Evolutionary conservation across 1,139 yeast genomes (phyloP).

Genomic region (Arxiozyma bovina): DNA sequence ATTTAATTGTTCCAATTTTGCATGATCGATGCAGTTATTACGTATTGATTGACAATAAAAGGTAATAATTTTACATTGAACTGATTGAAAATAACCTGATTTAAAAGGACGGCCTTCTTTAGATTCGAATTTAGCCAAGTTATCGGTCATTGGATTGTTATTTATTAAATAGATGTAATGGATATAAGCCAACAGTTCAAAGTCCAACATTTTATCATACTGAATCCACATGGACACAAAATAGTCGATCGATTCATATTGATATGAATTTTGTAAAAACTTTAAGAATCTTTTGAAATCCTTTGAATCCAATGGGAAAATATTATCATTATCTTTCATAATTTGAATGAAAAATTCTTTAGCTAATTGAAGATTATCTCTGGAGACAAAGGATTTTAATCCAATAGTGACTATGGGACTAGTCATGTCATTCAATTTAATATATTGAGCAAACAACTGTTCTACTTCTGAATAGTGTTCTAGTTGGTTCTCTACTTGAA

Average conservation of each 20-base stretch:
- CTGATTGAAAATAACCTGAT: constrained; percentile 13
- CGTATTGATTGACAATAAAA: constrained; percentile 10
- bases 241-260: constrained; percentile 16
- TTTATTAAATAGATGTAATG: constrained; percentile 12
- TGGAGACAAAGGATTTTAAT: constrained; percentile 23
- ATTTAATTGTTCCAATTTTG: background rate
- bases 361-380: constrained; percentile 25
- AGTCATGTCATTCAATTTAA: constrained; percentile 17
- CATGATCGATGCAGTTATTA: background rate
- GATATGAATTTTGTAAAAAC: constrained; percentile 15
- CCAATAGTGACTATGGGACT: constrained; percentile 21
- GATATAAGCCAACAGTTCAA: constrained; percentile 8
- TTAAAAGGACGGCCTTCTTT: background rate
- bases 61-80: constrained; percentile 13
- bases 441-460: constrained; percentile 22
- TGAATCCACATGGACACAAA: constrained; percentile 21
- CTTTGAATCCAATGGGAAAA: constrained; percentile 18
- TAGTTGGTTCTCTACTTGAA: constrained; percentile 16
- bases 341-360: constrained; percentile 27
- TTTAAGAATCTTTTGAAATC: constrained; percentile 16
- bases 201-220: constrained; percentile 5
- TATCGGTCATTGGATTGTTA: constrained; percentile 8
- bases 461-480: constrained; percentile 21
- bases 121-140: constrained; percentile 9
- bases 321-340: constrained; percentile 21